phyloP scores from a whole-genome alignment of 108 stramenopile species.

The Mediolabrus comicus region DNA sequence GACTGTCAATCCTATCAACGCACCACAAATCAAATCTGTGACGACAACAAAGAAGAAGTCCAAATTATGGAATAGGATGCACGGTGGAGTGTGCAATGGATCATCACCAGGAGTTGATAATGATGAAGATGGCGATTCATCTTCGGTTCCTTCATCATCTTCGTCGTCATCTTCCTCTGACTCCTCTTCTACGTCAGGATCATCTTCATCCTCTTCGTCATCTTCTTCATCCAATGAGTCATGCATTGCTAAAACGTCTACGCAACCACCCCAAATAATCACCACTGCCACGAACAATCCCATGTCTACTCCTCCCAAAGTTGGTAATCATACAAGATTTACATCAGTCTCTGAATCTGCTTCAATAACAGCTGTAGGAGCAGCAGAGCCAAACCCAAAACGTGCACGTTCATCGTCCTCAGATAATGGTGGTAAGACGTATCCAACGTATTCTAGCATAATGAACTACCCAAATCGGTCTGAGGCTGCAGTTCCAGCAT shows the following conservation, averaged over 20 bases:
- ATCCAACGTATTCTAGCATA: constrained; percentile 1
- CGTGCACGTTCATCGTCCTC: not conserved
- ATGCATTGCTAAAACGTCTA: not conserved
- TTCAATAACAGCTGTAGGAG: not conserved
- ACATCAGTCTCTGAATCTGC: not conserved
- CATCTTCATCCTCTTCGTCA: too few relatives aligned
- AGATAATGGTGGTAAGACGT: not conserved
- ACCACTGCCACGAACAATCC: not conserved
- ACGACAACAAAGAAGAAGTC: too few relatives aligned
- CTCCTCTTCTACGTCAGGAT: constrained; percentile 5
- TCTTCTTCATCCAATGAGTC: not conserved
- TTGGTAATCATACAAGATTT: not conserved
- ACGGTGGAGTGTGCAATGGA: too few relatives aligned
- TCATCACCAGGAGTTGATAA: not conserved
- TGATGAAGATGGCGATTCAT: too few relatives aligned
- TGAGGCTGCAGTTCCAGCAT: not conserved
- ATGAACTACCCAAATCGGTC: not conserved
- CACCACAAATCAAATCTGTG: too few relatives aligned
- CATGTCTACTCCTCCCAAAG: not conserved
- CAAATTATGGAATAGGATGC: too few relatives aligned
- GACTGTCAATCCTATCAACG: too few relatives aligned
- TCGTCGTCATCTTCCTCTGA: constrained; percentile 14
- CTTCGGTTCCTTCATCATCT: not conserved
- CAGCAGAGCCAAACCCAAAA: not conserved
- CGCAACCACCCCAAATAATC: not conserved